These are phyloP conservation scores for Phytophthora pseudosyringae DNA, from an alignment of 352 stramenopile genomes.

Conservation along the genomic window DNA sequence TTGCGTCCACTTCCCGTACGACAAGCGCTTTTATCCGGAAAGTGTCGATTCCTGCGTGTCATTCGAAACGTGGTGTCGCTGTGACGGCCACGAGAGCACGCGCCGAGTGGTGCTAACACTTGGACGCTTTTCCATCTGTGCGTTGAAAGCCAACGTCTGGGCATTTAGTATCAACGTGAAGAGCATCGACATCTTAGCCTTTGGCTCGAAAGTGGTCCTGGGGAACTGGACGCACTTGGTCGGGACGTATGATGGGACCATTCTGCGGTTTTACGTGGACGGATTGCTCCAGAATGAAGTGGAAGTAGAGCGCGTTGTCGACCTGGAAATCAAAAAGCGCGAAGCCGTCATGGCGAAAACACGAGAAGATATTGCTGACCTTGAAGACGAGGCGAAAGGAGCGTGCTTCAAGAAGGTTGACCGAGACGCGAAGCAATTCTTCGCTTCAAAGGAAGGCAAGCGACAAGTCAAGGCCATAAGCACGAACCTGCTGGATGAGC, in stretches of 20 bases:
- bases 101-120: conserved; percentile 71
- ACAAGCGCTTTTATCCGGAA: conserved; percentile 46
- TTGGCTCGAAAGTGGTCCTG: conserved; percentile 55
- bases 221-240: conserved; percentile 89
- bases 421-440: conserved; percentile 65
- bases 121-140: conserved; percentile 76
- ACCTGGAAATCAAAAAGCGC: conserved; percentile 65
- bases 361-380: conserved; percentile 72
- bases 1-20: conserved; percentile 65
- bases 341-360: conserved; percentile 76
- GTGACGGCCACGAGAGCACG: conserved; percentile 73
- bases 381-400: conserved; percentile 78
- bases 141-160: conserved; percentile 79
- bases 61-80: conserved; percentile 83
- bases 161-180: conserved; percentile 82
- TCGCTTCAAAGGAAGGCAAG: conserved; percentile 77
- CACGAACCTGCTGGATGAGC: conserved; percentile 81
- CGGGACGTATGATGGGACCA: conserved; percentile 89
- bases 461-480: conserved; percentile 62
- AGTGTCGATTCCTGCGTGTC: conserved; percentile 51
- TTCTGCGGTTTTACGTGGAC: conserved; percentile 86
- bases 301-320: conserved; percentile 76
- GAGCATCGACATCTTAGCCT: conserved; percentile 78
- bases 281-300: conserved; percentile 73
- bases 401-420: conserved; percentile 80